phyloP scores from a whole-genome alignment of 345 rosid genomes.

The Xanthoceras sorbifolium region DNA sequence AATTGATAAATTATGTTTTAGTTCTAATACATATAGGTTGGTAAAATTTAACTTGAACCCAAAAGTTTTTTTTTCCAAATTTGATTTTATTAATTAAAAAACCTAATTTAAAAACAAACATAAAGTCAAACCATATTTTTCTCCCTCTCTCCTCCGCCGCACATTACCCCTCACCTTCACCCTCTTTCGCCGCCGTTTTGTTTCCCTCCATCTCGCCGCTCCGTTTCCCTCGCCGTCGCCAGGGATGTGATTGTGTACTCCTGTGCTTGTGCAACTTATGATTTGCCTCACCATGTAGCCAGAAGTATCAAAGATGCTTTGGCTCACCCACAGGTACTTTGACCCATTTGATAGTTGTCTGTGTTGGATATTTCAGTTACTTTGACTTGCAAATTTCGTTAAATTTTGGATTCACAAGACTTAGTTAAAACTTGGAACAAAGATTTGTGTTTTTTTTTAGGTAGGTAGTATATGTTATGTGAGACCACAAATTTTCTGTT shows the following conservation, averaged over 20 bases:
- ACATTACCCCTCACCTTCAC: too few species aligned
- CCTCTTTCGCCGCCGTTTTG: too few species aligned
- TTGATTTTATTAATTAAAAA: too few species aligned
- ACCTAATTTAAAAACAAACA: too few species aligned
- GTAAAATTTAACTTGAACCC: too few species aligned
- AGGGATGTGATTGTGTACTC: constrained; percentile 75
- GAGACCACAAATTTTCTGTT: background rate
- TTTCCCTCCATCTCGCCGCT: too few species aligned
- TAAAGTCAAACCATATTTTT: too few species aligned
- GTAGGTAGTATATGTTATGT: background rate
- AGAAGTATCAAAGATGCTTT: constrained; percentile 46
- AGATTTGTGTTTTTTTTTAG: background rate
- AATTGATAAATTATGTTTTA: too few species aligned
- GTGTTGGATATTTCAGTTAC: background rate
- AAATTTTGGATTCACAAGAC: background rate
- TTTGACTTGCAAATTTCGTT: background rate
- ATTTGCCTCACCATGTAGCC: constrained; percentile 66
- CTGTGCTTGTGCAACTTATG: constrained; percentile 76
- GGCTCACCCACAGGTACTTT: constrained; percentile 80
- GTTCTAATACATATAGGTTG: too few species aligned
- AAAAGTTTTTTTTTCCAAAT: too few species aligned
- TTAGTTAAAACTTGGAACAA: background rate
- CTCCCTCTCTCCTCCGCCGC: too few species aligned
- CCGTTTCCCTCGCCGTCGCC: too few species aligned
- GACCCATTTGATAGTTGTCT: background rate